Evolutionary conservation across 768 basidiomycete species (phyloP).

Genomic region (Pisolithus sp.): DNA sequence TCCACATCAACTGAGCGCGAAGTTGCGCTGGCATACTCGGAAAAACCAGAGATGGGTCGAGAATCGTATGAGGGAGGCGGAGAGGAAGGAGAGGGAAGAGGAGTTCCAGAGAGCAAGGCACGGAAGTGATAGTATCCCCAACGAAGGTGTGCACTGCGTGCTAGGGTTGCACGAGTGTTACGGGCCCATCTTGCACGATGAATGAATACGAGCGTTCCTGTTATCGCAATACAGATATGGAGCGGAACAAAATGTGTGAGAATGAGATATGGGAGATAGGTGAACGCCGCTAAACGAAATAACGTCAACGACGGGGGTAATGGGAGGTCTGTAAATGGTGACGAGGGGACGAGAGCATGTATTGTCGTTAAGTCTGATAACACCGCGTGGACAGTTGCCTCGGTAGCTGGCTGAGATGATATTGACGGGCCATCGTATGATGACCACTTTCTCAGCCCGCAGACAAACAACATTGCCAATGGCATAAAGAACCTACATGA

Average conservation of each 20-base stretch:
- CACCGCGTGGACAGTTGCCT: conserved; percentile 44
- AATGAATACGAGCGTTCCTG: conserved; percentile 52
- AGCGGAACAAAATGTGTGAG: conserved; percentile 58
- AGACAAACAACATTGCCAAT: conserved; percentile 35
- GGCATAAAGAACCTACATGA: conserved; percentile 53
- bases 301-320: conserved; percentile 29
- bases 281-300: conserved; percentile 48
- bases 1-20: conserved; percentile 3
- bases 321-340: conserved; percentile 23
- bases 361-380: conserved; percentile 64
- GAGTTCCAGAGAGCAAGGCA: conserved; percentile 49
- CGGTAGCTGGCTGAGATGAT: conserved; percentile 39
- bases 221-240: conserved; percentile 52
- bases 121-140: conserved; percentile 50
- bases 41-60: neutral
- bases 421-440: conserved; percentile 12
- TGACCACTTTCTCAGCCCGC: conserved; percentile 27
- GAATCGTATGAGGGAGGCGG: conserved; percentile 26
- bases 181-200: conserved; percentile 65
- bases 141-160: conserved; percentile 63
- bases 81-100: conserved; percentile 36
- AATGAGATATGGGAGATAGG: conserved; percentile 62
- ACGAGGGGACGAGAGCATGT: conserved; percentile 48
- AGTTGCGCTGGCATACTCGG: conserved; percentile 16
- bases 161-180: conserved; percentile 48